A percentile compares a stretch with the other conserved stretches of the same genome.
phyloP scores from a whole-genome alignment of 305 asterid species.

The Fraxinus xanthoxyloides region DNA sequence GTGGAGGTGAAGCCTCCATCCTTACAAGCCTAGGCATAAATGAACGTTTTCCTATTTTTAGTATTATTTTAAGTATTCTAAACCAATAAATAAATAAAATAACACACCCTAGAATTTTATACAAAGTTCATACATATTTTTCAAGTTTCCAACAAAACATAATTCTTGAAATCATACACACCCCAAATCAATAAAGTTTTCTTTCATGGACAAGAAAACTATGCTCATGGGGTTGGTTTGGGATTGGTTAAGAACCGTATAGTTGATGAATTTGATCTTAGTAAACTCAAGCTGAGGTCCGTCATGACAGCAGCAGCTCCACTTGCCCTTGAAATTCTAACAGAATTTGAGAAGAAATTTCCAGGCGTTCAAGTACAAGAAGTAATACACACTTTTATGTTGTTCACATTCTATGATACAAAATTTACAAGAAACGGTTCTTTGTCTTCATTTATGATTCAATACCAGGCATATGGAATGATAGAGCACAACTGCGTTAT shows the following conservation, averaged over 20 bases:
- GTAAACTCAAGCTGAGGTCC: slow-evolving; percentile 61
- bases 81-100: background rate
- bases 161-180: background rate
- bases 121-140: background rate
- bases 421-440: background rate
- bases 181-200: background rate
- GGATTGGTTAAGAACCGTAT: slow-evolving; percentile 78
- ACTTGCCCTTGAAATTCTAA: slow-evolving; percentile 76
- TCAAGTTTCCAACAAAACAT: background rate
- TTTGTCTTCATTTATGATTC: background rate
- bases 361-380: slow-evolving; percentile 82
- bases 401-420: background rate
- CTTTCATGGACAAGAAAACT: background rate
- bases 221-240: background rate
- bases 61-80: no score
- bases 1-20: background rate
- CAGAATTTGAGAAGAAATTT: slow-evolving; percentile 64
- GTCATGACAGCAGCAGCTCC: slow-evolving; percentile 98
- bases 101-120: background rate
- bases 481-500: slow-evolving; percentile 95
- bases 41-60: no score
- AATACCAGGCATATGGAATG: slow-evolving; percentile 81
- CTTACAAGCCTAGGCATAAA: background rate
- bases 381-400: slow-evolving; percentile 29
- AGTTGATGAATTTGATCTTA: slow-evolving; percentile 74